A percentile compares a stretch with the other conserved stretches of the same genome.
These are phyloP conservation scores for Tylopilus plumbeoviolaceoides DNA, from an alignment of 768 basidiomycete species.

Conservation along the genomic window DNA sequence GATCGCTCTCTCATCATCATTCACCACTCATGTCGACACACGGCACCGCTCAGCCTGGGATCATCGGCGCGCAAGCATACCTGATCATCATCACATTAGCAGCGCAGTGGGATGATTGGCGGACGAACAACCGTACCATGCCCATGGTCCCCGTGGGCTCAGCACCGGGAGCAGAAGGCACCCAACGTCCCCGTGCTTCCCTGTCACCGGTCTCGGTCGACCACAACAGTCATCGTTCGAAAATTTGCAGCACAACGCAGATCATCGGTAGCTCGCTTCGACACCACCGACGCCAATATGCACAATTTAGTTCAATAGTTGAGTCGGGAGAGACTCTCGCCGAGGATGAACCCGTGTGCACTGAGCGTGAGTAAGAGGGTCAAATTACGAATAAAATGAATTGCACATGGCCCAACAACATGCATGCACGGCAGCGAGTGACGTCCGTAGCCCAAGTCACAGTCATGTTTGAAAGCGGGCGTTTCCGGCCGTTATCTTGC, in stretches of 20 bases:
- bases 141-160: slow-evolving; percentile 15
- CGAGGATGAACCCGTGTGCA: slow-evolving; percentile 6
- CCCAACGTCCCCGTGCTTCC: slow-evolving; percentile 10
- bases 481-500: slow-evolving; percentile 19
- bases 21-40: neutral
- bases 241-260: neutral
- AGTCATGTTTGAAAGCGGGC: slow-evolving; percentile 21
- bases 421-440: slow-evolving; percentile 17
- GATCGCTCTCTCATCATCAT: slow-evolving; percentile 16
- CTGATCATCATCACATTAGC: neutral
- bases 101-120: neutral
- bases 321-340: slow-evolving; percentile 12
- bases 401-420: slow-evolving; percentile 19
- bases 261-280: slow-evolving; percentile 6
- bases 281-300: slow-evolving; percentile 10
- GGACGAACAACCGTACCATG: neutral
- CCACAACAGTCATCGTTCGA: neutral
- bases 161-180: neutral
- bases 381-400: slow-evolving; percentile 14
- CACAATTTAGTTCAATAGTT: slow-evolving; percentile 1
- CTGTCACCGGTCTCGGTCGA: slow-evolving; percentile 4
- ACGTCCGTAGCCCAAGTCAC: slow-evolving; percentile 12
- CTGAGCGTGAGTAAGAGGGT: neutral
- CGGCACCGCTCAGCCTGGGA: slow-evolving; percentile 8
- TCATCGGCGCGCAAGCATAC: neutral